Base-by-base conservation (phyloP, 2,329 filamentous ascomycete species). In the Fulvia fulva region DNA sequence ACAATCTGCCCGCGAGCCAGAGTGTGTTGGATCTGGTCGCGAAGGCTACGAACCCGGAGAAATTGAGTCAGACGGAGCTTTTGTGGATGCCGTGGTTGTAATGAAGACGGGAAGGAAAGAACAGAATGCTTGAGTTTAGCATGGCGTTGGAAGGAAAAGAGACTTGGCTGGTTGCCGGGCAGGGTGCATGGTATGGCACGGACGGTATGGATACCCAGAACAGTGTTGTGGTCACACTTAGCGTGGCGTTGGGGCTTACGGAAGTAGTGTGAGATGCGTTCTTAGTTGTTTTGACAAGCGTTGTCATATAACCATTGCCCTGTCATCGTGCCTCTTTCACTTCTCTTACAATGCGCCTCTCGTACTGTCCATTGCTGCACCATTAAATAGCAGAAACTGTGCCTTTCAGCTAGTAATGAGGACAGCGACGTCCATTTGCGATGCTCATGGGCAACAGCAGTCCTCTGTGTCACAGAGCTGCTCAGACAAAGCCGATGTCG, bases 1-100 rank as follows among this genome's bases (percentile, higher is more conserved):
- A 71, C 22, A 93, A 91, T 70, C 77, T 99, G 66, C 94, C 94
- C 6, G 93, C 93, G 23, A 96, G 96, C 74, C 94, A 99, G 81
- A 97, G 93, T 43, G 91, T 96, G 28, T 93, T 99, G 70, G 94
- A 99, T 76, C 77, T 95, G 62, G 89, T 99, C 62, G 89, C 89
- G n/a, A 88, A 88, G 77, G 91, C 93, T 1, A 92, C 96, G 16
- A 95, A 96, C 75, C 94, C 94, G 1, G 86, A 90, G 78, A 91
- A 94, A 73, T 75, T 99, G 75, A 87, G 89, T 46, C 84, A 90
- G 75, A 92, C 89, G 70, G 94, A 99, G 80, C 87, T 92, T 58
- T 78, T 99, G 67, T 99, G 94, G 91, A 97, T 97, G 93, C 88
- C 91, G 23, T 99, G 96, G 78, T 78, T 97, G 71, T 97, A 80